These are phyloP conservation scores for Iris pallida DNA, from an alignment of 116 monocot genomes.

Conservation along the genomic window DNA sequence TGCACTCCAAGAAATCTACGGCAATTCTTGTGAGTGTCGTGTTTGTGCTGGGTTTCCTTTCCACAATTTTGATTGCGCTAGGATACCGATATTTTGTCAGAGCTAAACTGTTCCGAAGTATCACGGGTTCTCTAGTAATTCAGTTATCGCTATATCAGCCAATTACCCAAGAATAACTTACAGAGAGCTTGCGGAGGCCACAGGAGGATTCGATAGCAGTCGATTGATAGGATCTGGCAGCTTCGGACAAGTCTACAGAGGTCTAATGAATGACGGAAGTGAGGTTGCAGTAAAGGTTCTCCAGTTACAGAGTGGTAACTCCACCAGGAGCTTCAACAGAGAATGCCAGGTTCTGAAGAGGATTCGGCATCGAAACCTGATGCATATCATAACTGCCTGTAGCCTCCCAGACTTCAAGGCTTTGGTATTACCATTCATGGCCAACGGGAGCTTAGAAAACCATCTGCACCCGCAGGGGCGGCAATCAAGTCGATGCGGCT, in stretches of 20 bases:
- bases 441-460: constrained; percentile 70
- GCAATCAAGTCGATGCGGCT: constrained; percentile 15
- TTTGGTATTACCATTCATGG: constrained; percentile 69
- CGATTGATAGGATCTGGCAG: constrained; percentile 54
- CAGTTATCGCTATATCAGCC: constrained; percentile 5
- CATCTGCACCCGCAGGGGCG: constrained; percentile 30
- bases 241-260: constrained; percentile 54
- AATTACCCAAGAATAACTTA: constrained; percentile 48
- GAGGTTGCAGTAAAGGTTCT: constrained; percentile 58
- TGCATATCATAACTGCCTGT: constrained; percentile 75
- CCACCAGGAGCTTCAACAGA: constrained; percentile 48
- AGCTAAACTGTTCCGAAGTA: not conserved
- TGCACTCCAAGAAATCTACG: constrained; percentile 22
- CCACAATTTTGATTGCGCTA: constrained; percentile 20
- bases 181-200: constrained; percentile 45
- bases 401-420: constrained; percentile 74
- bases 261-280: constrained; percentile 33
- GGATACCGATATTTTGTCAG: constrained; percentile 19
- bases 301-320: constrained; percentile 42
- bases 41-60: constrained; percentile 19
- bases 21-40: constrained; percentile 8
- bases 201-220: constrained; percentile 30
- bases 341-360: constrained; percentile 72
- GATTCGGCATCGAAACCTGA: constrained; percentile 73
- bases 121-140: not conserved